Base-by-base conservation (phyloP, 257 asterid genomes). In the Voacanga thouarsii region DNA sequence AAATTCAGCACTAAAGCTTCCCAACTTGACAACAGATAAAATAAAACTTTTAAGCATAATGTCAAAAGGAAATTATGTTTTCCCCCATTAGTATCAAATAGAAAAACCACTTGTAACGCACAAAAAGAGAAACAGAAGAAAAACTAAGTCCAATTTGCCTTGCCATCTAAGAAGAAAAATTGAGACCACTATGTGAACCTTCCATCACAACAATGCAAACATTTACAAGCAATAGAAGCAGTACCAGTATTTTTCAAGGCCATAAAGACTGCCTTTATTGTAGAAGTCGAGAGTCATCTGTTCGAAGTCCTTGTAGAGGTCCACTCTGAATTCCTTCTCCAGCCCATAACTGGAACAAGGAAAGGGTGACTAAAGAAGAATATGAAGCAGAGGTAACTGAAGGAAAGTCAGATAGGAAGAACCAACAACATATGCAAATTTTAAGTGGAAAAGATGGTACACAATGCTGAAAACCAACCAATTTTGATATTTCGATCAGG, bases 201-300 rank as follows among this genome's bases (percentile, higher is more conserved):
- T 39, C 19, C 12, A 67, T 19, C 49, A 0, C 24, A 67, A 15
- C 10, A 37, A 41, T 68, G 51, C 30, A 5, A n/a, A 9, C 5
- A 24, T 30, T 37, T 70, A 10, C 28, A 1, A 50, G 73, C 19
- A 45, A 68, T 24, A 19, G 43, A 71, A 67, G 81, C 73, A 71
- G 82, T 89, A 91, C 99, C 99, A 93, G 83, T 94, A 94, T 80
- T 92, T 94, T 80, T 94, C 97, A 74, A 94, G 90, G 86, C 98
- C 98, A 70, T 94, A 94, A 71, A 92, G 90, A 86, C 85, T 92
- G 65, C 99, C 98, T 66, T 82, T 84, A 65, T 82, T 84, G 79
- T 88, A 91, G 85, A 86, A 90, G 75, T 90, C 92, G 49, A 91
- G 94, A 1, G 94, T 78, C 84, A 95, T 83, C 84, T 84, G 86